Evolutionary conservation across 2,329 filamentous ascomycete species (phyloP).

Genomic region (Cladosporium sp.): DNA sequence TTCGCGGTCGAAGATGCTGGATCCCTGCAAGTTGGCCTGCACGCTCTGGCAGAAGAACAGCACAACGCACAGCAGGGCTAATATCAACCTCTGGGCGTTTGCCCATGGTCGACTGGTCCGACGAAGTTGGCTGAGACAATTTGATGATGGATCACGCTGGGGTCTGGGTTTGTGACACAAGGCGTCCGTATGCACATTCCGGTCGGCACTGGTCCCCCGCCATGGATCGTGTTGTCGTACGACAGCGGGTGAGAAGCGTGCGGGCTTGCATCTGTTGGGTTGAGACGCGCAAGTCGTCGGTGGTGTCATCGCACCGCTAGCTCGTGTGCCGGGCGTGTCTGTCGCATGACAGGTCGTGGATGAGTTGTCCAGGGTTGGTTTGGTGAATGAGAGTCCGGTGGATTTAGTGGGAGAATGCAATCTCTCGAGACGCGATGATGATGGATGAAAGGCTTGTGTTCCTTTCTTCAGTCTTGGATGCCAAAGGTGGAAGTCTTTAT

Average conservation of each 20-base stretch:
- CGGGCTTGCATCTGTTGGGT: constrained; percentile 25
- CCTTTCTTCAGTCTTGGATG: constrained; percentile 8
- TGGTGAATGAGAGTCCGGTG: background rate
- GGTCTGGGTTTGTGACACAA: constrained; percentile 20
- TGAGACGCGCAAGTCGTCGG: constrained; percentile 14
- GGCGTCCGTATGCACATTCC: constrained; percentile 21
- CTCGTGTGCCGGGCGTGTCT: constrained; percentile 17
- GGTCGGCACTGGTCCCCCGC: constrained; percentile 15
- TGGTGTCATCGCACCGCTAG: constrained; percentile 25
- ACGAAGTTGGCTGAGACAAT: constrained; percentile 10
- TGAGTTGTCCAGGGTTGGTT: constrained; percentile 8
- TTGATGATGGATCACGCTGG: constrained; percentile 12
- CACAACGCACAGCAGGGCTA: constrained; percentile 19
- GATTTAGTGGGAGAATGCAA: background rate
- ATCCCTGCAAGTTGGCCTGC: constrained; percentile 18
- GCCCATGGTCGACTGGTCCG: constrained; percentile 9
- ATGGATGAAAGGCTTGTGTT: background rate
- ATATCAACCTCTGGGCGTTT: constrained; percentile 11
- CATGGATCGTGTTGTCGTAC: constrained; percentile 17
- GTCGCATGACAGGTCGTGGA: constrained; percentile 19
- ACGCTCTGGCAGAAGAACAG: constrained; percentile 21
- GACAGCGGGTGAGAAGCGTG: constrained; percentile 20
- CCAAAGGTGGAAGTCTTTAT: constrained; percentile 4
- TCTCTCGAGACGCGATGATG: background rate
- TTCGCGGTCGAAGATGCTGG: constrained; percentile 16